Base-by-base conservation (phyloP, 1,139 yeast species). In the Arxiozyma bovina region DNA sequence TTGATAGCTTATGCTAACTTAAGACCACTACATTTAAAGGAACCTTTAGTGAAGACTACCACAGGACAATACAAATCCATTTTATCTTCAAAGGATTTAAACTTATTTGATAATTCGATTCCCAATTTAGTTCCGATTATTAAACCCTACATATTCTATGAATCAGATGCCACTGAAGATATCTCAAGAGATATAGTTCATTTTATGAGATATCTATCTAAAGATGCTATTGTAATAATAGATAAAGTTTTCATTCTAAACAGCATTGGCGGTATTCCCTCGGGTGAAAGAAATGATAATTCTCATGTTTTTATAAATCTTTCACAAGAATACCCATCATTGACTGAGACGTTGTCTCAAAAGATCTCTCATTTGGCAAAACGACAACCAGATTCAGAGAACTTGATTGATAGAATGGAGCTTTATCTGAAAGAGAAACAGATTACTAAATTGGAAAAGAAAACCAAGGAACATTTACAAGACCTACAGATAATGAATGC, bases 221-320 rank as follows among this genome's bases (percentile, higher is more conserved):
- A 58, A 2, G 54, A 56, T 34, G 65, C 74, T 44, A 60, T 76
- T n/a, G 68, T 81, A 12, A 74, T 84, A 0, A 78, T 93, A 40
- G 98, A 93, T 59, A 93, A 93, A 61, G 72, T 93, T 38, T 81
- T 93, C 9, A 81, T 85, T 60, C 74, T 93, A 38, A 97, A 90
- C 61, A 81, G 83, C 0, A 68, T 79, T 17, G 99, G 99, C 1
- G 99, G 99, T 0, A 85, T 89, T 12, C 98, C 98, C 0, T 85
- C 95, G 0, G 75, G 83, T 41, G 96, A 90, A 65, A 75, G 98
- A 58, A 79, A 80, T 55, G 83, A 85, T 53, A 82, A 93, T 4
- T 81, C 96, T 25, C 99, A 93, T 70, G 96, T 93, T 0, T 86
- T 85, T 58, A 83, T 93, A 58, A 93, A 93, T 65, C 71, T 93